Evolutionary conservation across 176 grass and related monocot genomes (phyloP).

Genomic region (Eleusine indica): DNA sequence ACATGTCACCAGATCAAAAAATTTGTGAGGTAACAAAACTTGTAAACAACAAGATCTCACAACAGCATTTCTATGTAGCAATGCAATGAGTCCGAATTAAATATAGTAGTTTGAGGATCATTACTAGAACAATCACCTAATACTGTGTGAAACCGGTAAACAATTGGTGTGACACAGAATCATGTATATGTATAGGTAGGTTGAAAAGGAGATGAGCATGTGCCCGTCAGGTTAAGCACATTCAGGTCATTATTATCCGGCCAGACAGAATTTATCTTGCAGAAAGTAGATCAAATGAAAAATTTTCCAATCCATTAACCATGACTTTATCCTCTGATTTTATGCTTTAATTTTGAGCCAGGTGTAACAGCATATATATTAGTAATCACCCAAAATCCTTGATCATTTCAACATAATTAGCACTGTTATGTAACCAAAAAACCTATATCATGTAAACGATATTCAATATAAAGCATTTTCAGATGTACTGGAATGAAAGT

Average conservation of each 20-base stretch:
- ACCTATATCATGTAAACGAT: background rate
- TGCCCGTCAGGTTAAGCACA: background rate
- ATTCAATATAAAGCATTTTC: background rate
- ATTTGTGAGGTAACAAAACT: background rate
- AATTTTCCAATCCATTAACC: background rate
- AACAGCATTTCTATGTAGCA: background rate
- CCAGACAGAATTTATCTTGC: background rate
- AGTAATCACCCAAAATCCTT: background rate
- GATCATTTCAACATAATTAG: background rate
- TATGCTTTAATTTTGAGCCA: background rate
- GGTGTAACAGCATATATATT: background rate
- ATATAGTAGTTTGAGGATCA: background rate
- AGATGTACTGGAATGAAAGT: constrained; percentile 5
- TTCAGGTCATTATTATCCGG: background rate
- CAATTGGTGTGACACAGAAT: background rate
- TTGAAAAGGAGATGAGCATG: background rate
- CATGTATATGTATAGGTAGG: background rate
- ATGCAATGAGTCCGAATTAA: background rate
- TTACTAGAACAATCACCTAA: background rate
- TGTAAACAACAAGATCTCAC: background rate
- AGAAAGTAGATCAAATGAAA: background rate
- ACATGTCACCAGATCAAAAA: background rate
- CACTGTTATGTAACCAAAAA: background rate
- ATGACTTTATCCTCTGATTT: background rate
- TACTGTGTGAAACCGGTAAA: background rate